phyloP scores from a whole-genome alignment of 1,139 yeast species.

The Saccharomyces hybrid region DNA sequence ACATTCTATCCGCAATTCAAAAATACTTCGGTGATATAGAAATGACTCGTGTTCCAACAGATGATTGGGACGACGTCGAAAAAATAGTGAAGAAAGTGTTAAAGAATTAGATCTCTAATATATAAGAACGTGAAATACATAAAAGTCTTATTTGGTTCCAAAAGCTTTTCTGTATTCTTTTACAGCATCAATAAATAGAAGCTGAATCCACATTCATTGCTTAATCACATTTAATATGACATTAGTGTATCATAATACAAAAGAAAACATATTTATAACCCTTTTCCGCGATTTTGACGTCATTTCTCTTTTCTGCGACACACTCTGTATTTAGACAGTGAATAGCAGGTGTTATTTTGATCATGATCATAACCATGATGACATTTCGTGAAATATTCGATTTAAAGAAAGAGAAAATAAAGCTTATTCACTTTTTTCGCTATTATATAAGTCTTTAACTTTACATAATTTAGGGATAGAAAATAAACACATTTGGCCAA shows the following conservation, averaged over 20 bases:
- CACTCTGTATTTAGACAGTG: too few species aligned
- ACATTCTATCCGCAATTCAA: conserved; percentile 57
- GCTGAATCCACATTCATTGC: not conserved
- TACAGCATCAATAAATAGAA: not conserved
- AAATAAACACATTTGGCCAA: not conserved
- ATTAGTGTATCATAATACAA: too few species aligned
- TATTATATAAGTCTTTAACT: not conserved
- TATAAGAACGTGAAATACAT: conserved; percentile 3
- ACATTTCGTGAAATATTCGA: not conserved
- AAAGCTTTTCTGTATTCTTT: not conserved
- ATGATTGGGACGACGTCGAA: conserved; percentile 94
- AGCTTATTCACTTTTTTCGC: not conserved
- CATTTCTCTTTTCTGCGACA: too few species aligned
- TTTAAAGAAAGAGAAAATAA: not conserved
- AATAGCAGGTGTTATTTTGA: too few species aligned
- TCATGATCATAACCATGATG: too few species aligned
- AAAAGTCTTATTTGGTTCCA: conserved; percentile 1
- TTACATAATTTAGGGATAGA: not conserved
- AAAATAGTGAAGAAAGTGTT: conserved; percentile 76
- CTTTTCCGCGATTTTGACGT: too few species aligned
- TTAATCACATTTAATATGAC: too few species aligned
- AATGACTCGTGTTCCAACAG: conserved; percentile 83
- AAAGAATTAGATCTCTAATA: conserved; percentile 33
- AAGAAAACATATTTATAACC: too few species aligned
- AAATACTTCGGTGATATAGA: conserved; percentile 74